Evolutionary conservation across 2,329 filamentous ascomycete species (phyloP).

Genomic region (Ilyonectria destructans): DNA sequence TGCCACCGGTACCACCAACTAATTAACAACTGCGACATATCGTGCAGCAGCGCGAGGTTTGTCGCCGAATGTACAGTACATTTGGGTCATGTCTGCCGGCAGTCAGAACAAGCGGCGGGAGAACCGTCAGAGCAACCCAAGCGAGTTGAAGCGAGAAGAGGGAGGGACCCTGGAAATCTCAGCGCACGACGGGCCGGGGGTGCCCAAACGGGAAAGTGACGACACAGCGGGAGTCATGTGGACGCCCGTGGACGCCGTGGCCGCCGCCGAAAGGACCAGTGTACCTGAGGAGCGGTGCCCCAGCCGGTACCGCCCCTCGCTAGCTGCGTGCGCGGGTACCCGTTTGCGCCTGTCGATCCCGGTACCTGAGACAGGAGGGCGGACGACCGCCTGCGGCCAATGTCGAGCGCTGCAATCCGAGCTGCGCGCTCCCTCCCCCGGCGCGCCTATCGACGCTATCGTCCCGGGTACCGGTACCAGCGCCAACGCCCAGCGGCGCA

Average conservation of each 20-base stretch:
- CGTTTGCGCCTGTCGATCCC: slow-evolving; percentile 16
- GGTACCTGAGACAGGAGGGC: slow-evolving; percentile 10
- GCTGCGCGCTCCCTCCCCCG: no score
- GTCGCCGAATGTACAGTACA: not conserved
- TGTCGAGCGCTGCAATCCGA: not conserved
- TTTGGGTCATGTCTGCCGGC: not conserved
- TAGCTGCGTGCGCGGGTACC: slow-evolving; percentile 9
- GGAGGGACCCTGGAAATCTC: slow-evolving; percentile 23
- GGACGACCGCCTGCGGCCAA: slow-evolving; percentile 8
- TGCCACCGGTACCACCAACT: slow-evolving; percentile 8
- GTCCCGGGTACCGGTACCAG: slow-evolving; percentile 16
- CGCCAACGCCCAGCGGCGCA: not conserved
- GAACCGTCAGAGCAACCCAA: not conserved
- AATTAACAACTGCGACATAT: not conserved
- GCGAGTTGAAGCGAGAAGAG: not conserved
- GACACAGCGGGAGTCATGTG: slow-evolving; percentile 46
- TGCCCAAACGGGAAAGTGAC: slow-evolving; percentile 42
- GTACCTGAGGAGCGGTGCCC: slow-evolving; percentile 18
- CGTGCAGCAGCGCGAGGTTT: not conserved
- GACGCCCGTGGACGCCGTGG: slow-evolving; percentile 4
- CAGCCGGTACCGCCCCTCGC: slow-evolving; percentile 13
- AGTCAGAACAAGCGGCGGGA: not conserved
- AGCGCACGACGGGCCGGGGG: slow-evolving; percentile 1
- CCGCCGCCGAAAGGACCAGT: slow-evolving; percentile 3
- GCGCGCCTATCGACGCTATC: not conserved